A percentile compares a stretch with the other conserved stretches of the same genome.
Evolutionary conservation across 176 grass and related monocot genomes (phyloP).

Genomic region (Oryza glumipatula): DNA sequence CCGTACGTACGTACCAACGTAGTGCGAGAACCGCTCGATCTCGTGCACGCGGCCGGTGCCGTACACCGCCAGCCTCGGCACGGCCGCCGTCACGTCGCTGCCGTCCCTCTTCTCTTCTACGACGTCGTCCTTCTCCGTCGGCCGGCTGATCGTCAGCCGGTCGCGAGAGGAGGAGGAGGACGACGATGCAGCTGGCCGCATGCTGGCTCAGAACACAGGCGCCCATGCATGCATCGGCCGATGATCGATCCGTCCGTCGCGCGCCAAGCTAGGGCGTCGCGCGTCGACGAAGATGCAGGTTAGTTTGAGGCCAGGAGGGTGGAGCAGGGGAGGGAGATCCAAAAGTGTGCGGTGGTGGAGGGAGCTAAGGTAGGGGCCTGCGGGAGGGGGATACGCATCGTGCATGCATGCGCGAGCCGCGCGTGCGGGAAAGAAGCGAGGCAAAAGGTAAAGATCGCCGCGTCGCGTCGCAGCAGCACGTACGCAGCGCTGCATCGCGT

Average conservation of each 20-base stretch:
- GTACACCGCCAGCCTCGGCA: constrained; percentile 60
- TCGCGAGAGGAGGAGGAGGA: neutral
- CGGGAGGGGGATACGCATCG: neutral
- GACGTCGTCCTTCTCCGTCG: neutral
- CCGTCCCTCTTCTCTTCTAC: constrained; percentile 7
- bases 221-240: constrained; percentile 20
- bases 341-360: constrained; percentile 29
- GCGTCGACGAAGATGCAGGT: neutral
- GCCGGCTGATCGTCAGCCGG: neutral
- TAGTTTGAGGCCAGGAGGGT: constrained; percentile 38
- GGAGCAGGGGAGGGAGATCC: constrained; percentile 7
- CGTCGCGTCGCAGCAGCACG: neutral
- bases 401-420: constrained; percentile 27
- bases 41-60: constrained; percentile 55
- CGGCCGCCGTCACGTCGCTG: neutral
- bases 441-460: neutral
- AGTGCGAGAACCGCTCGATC: constrained; percentile 78
- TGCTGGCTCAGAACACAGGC: neutral
- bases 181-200: neutral
- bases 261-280: too few relatives aligned
- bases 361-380: too few relatives aligned
- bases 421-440: neutral
- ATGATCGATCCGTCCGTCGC: too few relatives aligned
- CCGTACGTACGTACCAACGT: constrained; percentile 90
- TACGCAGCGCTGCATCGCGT: neutral